Evolutionary conservation across 1,284 basidiomycete genomes (phyloP), one percentile per base, ranked within the genome.

Genomic region (Ceratobasidium sp.): DNA sequence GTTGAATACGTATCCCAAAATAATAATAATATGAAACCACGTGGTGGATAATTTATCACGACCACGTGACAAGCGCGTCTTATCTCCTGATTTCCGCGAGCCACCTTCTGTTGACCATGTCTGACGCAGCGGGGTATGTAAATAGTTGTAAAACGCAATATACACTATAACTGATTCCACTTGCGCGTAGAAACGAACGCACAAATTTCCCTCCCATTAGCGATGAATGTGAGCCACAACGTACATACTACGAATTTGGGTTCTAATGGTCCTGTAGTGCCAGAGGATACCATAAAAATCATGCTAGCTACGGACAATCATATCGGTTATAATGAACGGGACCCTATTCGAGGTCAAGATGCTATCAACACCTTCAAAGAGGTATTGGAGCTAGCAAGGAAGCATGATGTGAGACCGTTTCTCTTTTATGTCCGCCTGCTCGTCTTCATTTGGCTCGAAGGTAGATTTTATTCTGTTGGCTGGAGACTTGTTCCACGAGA

Each of bases 401-500:
- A 96, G 76, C 85, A 95, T 77, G 90, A 98, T 78, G 95, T 94
- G 79, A 79, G 90, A 82, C 22, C 13, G 19, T 66, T 2, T 53
- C 63, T 61, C 22, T 66, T 58, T 11, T 13, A 13, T 16, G 19
- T 29, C 3, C n/a, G 14, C 48, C 69, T 56, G 56, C 51, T 29
- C 16, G 54, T 59, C 46, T 68, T 37, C 29, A 63, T 27, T 48
- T 29, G 51, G 3, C 27, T 49, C 31, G 24, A 19, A 95, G 93
- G 96, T 97, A 65, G 96, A 98, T 83, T 94, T 98, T 80, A 88
- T 99, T 73, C 87, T 99, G 1, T 89, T 98, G 0, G 96, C 93
- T 14, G 97, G 98, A 11, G 98, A 99, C 82, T 85, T 99, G 7
- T 99, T 99, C 80, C 98, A 99, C 81, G 98, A 99, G 80, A 99